Evolutionary conservation across 352 stramenopile genomes (phyloP), one percentile per base, ranked within the genome.

Genomic region (Blastocystis sp.): DNA sequence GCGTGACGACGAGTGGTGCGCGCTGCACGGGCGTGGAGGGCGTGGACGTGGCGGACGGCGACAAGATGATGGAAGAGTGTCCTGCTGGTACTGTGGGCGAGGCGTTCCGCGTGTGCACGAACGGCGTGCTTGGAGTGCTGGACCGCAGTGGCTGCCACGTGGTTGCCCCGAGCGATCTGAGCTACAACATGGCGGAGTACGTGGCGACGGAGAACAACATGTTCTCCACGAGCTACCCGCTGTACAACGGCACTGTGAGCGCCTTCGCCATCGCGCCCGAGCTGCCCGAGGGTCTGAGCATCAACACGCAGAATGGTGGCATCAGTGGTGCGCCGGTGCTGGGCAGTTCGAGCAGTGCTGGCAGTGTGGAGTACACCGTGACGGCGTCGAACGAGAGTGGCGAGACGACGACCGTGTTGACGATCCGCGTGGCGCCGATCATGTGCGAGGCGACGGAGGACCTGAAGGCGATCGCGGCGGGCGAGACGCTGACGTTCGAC

Each of bases 1-100:
- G 28, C 28, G 28, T 34, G 28, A 34, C 28, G 28, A 0, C 28
- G 28, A 34, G 28, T 34, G 28, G 28, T 34, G 28, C 28, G 28
- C 28, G 28, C 28, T 81, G 71, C 45, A 81, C 10, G 9, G 71
- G 71, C 43, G 48, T 81, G 56, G 53, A 81, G 5, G 71, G 71
- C 40, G 23, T 81, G 3, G 53, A 65, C 45, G 66, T 81, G 41
- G 43, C 64, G n/a, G 43, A 43, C n/a, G 64, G 64, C 17, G 64
- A 14, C 14, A 43, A 19, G 4, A 7, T 38, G 48, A 0, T 43
- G 4, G 14, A 23, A 52, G 28, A 17, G 43, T 71, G 64, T 43
- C 2, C 2, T 40, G 17, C 2, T 71, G 23, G 23, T 40, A 14
- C 40, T 28, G 23, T 2, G n/a, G 64, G 64, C 4, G 7, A 28